Base-by-base conservation (phyloP, 148 eudicot species). In the Silene latifolia region DNA sequence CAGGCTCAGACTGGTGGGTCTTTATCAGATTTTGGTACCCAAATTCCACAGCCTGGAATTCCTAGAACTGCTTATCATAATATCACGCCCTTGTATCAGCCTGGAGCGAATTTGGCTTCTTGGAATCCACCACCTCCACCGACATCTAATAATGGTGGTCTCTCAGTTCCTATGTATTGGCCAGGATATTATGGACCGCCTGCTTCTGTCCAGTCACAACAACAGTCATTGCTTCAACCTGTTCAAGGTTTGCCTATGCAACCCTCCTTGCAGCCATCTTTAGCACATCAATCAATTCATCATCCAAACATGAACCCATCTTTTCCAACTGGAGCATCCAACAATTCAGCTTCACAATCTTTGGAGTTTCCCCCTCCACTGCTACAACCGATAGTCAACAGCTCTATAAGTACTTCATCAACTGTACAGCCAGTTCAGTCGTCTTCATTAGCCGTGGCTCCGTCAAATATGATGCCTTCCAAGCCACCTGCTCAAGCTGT, bases 151-250 rank as follows among this genome's bases (percentile, higher is more conserved):
- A 83, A 80, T 13, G 81, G 74, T 63, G 84, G 81, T 70, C 75
- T 78, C 59, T 61, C 75, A 27, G 71, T 74, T 69, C 87, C 86
- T 21, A 72, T 76, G 83, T 78, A 85, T 72, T 83, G 80, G 84
- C 88, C 83, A 73, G 82, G 82, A 73, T 76, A 71, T 54, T 83
- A 75, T 78, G 87, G 85, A 20, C 81, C 87, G 71, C 71, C 85
- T 70, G 78, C 81, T 47, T 74, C 78, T 57, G 63, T 63, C 67
- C 85, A 81, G 70, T 46, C 69, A 23, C 90, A 79, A 48, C 83
- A 80, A 58, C 88, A 79, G 48, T 19, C 85, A 76, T 72, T 82
- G 64, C 57, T 80, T 56, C 76, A 56, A 67, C 79, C 84, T 0
- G 68, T 63, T 72, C 86, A 82, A 72, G 76, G 76, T 35, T 35